Conservation (phyloP, 257 asterid genomes). For the Solanum sitiens region DNA sequence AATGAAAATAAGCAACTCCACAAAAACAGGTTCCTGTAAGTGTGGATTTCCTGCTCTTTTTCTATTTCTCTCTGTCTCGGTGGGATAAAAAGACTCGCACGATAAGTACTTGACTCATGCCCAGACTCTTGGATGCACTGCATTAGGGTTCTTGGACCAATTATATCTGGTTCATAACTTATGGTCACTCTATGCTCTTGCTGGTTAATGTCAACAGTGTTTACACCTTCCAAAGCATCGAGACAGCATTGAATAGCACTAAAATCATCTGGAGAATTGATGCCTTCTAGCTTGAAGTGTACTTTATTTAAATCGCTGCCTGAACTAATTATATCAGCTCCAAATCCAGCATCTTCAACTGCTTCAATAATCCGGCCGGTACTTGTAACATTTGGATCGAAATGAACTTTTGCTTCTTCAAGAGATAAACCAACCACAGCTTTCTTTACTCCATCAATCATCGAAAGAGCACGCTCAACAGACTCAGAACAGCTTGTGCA, state of each 20-base stretch:
- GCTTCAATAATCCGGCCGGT: conserved; percentile 48
- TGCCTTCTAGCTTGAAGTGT: conserved; percentile 64
- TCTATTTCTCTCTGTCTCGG: conserved; percentile 70
- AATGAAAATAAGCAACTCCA: conserved; percentile 87
- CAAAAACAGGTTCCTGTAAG: conserved; percentile 64
- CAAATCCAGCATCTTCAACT: conserved; percentile 92
- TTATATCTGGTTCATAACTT: conserved; percentile 66
- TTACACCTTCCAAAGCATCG: conserved; percentile 72
- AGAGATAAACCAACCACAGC: conserved; percentile 98
- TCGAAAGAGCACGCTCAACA: conserved; percentile 68
- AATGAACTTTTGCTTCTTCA: conserved; percentile 95
- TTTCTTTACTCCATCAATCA: conserved; percentile 82
- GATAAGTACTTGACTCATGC: conserved; percentile 35
- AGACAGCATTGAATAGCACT: conserved; percentile 37
- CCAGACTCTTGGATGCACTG: conserved; percentile 62
- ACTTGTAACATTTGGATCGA: conserved; percentile 70
- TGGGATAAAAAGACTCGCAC: conserved; percentile 62
- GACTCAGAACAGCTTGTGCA: conserved; percentile 99
- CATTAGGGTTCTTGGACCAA: conserved; percentile 91
- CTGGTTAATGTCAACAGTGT: conserved; percentile 47
- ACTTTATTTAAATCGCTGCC: conserved; percentile 69
- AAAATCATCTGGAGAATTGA: conserved; percentile 45
- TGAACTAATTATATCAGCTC: conserved; percentile 74
- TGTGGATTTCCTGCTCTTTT: conserved; percentile 53
- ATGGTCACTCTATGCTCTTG: conserved; percentile 45